Conservation (phyloP, 306 rosid species). For the Castanopsis chinensis region DNA sequence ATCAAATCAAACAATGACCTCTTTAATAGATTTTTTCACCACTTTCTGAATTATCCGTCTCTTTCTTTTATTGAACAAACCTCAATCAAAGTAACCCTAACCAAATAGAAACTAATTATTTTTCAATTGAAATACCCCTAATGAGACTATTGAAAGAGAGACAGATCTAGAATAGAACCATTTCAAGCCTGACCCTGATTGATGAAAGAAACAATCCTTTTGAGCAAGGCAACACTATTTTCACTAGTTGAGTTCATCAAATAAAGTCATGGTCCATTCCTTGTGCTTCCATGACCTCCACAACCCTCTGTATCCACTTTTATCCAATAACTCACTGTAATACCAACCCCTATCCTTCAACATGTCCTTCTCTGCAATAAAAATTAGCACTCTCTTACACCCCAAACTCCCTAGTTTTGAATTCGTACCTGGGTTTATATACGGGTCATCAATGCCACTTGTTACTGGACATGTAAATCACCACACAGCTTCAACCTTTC, state of each 20-base stretch:
- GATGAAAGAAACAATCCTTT: constrained; percentile 35
- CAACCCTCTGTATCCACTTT: constrained; percentile 45
- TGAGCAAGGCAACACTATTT: constrained; percentile 31
- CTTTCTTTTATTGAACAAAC: no score
- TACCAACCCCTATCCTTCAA: constrained; percentile 47
- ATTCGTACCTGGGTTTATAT: constrained; percentile 56
- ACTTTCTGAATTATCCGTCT: no score
- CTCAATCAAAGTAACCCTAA: no score
- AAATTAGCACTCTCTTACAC: constrained; percentile 50
- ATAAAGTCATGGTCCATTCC: constrained; percentile 63
- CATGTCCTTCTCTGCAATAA: constrained; percentile 60
- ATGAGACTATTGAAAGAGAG: no score
- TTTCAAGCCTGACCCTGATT: constrained; percentile 7
- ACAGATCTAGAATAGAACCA: not conserved
- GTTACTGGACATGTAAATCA: constrained; percentile 38
- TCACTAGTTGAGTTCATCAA: constrained; percentile 39
- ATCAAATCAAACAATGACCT: no score
- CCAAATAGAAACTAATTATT: no score
- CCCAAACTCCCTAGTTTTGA: constrained; percentile 44
- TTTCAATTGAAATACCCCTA: no score
- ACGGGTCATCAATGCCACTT: constrained; percentile 55
- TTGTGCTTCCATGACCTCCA: constrained; percentile 39
- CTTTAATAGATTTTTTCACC: no score
- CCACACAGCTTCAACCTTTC: constrained; percentile 36
- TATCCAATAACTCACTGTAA: constrained; percentile 43